A percentile compares a stretch with the other conserved stretches of the same genome.
Conservation (phyloP, 371 early-diverging fungal species). For the Rhizopus stolonifer region DNA sequence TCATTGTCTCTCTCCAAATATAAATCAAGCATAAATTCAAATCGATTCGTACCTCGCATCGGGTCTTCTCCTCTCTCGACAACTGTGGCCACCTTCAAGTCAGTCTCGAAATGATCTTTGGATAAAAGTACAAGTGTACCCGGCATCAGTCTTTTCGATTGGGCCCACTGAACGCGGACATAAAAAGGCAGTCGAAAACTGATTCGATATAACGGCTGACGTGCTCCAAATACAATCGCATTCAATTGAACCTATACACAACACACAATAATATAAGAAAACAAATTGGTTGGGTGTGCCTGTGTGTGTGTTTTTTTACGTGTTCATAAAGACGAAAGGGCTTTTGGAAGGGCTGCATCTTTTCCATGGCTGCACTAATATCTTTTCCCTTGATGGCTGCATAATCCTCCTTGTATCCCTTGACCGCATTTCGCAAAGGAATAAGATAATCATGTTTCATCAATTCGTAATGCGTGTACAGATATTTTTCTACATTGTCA, state of each 20-base stretch:
- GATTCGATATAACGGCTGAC: slow-evolving; percentile 54
- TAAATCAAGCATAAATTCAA: slow-evolving; percentile 56
- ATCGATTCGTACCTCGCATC: slow-evolving; percentile 40
- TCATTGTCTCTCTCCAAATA: slow-evolving; percentile 45
- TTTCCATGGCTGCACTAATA: slow-evolving; percentile 19
- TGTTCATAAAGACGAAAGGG: slow-evolving; percentile 33
- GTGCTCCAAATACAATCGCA: slow-evolving; percentile 50
- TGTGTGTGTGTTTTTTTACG: slow-evolving; percentile 17
- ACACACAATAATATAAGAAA: not conserved
- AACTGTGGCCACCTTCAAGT: slow-evolving; percentile 60
- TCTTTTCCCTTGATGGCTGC: slow-evolving; percentile 24
- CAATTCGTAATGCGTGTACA: slow-evolving; percentile 65
- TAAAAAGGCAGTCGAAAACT: slow-evolving; percentile 52
- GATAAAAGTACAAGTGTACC: slow-evolving; percentile 58
- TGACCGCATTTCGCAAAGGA: slow-evolving; percentile 55
- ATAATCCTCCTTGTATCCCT: slow-evolving; percentile 30
- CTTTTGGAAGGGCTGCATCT: slow-evolving; percentile 2
- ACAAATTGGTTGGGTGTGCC: not conserved
- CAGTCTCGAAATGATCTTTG: slow-evolving; percentile 49
- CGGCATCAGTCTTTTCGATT: slow-evolving; percentile 59
- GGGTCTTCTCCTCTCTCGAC: slow-evolving; percentile 51
- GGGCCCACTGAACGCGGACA: slow-evolving; percentile 48
- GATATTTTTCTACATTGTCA: slow-evolving; percentile 54
- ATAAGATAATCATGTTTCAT: slow-evolving; percentile 64
- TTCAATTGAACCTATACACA: slow-evolving; percentile 50